Evolutionary conservation across 1,139 yeast genomes (phyloP).

Genomic region (Kodamaea alishanica): DNA sequence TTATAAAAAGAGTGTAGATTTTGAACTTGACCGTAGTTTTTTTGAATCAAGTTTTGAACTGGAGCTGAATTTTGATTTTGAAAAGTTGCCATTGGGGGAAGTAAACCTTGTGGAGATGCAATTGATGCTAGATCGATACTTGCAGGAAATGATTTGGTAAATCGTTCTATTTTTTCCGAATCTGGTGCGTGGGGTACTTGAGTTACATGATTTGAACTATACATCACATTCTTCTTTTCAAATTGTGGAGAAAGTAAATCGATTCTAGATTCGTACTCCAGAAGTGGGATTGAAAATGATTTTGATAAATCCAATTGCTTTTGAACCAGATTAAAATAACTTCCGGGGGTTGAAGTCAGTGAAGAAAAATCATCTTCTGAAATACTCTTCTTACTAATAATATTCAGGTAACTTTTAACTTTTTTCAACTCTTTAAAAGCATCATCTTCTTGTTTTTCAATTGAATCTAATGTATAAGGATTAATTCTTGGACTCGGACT

Average conservation of each 20-base stretch:
- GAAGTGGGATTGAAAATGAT: constrained; percentile 15
- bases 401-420: constrained; percentile 30
- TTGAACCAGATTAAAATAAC: constrained; percentile 3
- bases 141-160: constrained; percentile 38
- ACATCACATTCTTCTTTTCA: constrained; percentile 2
- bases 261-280: constrained; percentile 12
- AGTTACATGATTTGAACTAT: too few species aligned
- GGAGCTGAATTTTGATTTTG: constrained; percentile 1
- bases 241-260: constrained; percentile 32
- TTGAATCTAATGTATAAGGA: constrained; percentile 24
- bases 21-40: neutral
- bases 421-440: constrained; percentile 41
- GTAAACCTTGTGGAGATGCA: constrained; percentile 21
- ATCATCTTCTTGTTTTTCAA: constrained; percentile 42
- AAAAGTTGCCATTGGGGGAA: constrained; percentile 43
- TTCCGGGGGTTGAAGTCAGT: constrained; percentile 5
- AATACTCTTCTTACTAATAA: constrained; percentile 5
- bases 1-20: constrained; percentile 4
- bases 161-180: too few species aligned
- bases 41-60: neutral
- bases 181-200: too few species aligned
- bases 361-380: constrained; percentile 6
- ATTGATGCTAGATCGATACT: constrained; percentile 34
- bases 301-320: constrained; percentile 8
- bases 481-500: constrained; percentile 10